phyloP scores from a whole-genome alignment of 2,329 filamentous ascomycete species.

The Talaromyces sp. region DNA sequence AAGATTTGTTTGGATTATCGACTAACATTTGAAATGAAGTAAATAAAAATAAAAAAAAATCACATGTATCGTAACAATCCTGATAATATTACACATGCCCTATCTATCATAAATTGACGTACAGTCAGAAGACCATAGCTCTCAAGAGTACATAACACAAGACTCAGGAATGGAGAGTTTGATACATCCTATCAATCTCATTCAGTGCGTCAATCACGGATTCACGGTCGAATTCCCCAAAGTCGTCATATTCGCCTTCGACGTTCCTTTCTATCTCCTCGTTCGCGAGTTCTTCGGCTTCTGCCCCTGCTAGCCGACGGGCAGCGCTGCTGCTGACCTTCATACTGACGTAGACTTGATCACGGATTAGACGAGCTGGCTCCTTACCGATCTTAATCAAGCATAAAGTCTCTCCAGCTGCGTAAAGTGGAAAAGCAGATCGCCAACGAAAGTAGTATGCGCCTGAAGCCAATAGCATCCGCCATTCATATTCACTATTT shows the following conservation, averaged over 20 bases:
- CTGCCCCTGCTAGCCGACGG: slow-evolving; percentile 25
- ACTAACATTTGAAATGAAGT: too few relatives aligned
- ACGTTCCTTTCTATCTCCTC: slow-evolving; percentile 32
- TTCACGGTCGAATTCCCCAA: slow-evolving; percentile 12
- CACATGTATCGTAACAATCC: not conserved
- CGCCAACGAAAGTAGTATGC: slow-evolving; percentile 28
- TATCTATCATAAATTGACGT: not conserved
- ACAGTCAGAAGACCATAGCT: not conserved
- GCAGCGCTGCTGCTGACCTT: slow-evolving; percentile 33
- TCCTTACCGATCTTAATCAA: slow-evolving; percentile 29
- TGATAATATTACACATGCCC: not conserved
- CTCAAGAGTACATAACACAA: not conserved
- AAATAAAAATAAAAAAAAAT: not conserved
- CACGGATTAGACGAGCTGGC: slow-evolving; percentile 27
- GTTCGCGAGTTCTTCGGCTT: slow-evolving; percentile 18
- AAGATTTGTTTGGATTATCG: too few relatives aligned
- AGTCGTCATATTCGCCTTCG: slow-evolving; percentile 23
- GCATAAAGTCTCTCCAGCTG: slow-evolving; percentile 34
- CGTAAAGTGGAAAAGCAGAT: slow-evolving; percentile 29
- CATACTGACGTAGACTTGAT: slow-evolving; percentile 30
- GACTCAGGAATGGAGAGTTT: not conserved
- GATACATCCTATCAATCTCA: slow-evolving; percentile 2
- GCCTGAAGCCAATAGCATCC: slow-evolving; percentile 38
- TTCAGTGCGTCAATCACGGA: slow-evolving; percentile 15
- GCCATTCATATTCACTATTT: slow-evolving; percentile 32